Evolutionary conservation across 345 rosid genomes (phyloP).

Genomic region (Brassica juncea): DNA sequence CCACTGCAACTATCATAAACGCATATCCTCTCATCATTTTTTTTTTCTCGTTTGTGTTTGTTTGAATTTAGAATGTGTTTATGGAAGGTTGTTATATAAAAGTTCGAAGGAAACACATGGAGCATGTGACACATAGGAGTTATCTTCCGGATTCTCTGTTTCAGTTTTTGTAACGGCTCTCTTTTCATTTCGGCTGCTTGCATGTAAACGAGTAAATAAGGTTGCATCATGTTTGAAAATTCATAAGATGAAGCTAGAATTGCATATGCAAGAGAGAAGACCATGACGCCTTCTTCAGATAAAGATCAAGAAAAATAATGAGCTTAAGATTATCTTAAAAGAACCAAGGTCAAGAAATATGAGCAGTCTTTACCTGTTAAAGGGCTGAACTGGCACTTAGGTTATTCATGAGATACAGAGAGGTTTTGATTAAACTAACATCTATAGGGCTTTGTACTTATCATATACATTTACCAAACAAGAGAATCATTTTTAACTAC

Average conservation of each 20-base stretch:
- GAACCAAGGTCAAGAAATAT: background rate
- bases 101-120: conserved; percentile 22
- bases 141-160: conserved; percentile 31
- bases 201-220: conserved; percentile 13
- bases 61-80: conserved; percentile 2
- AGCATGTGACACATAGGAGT: conserved; percentile 34
- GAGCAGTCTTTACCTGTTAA: background rate
- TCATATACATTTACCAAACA: conserved; percentile 26
- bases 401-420: background rate
- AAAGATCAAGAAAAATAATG: conserved; percentile 17
- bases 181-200: conserved; percentile 31
- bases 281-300: conserved; percentile 22
- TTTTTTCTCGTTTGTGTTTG: background rate
- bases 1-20: conserved; percentile 16
- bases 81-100: conserved; percentile 13
- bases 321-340: background rate
- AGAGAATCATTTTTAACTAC: conserved; percentile 17
- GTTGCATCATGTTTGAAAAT: conserved; percentile 35
- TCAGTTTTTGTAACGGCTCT: conserved; percentile 25
- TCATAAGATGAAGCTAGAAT: conserved; percentile 7
- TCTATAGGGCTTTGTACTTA: conserved; percentile 10
- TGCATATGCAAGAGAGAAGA: conserved; percentile 26
- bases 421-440: background rate
- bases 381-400: background rate
- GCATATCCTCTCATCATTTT: conserved; percentile 29